Evolutionary conservation across 2,329 filamentous ascomycete species (phyloP), one percentile per base, ranked within the genome.

Genomic region (Exophiala calicioides): DNA sequence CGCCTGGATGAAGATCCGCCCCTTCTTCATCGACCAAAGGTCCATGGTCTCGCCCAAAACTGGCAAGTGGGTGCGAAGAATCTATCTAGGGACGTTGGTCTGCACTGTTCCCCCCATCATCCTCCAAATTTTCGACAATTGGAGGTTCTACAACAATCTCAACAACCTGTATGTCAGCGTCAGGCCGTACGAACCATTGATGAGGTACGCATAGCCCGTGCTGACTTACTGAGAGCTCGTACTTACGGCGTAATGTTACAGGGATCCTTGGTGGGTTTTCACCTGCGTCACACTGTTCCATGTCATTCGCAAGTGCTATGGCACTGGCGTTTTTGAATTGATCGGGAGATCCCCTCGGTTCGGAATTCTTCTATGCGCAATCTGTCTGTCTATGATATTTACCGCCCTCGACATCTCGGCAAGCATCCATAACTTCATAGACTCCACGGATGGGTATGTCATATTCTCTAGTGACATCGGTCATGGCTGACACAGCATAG

Each of bases 261-360:
- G 75, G 7, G 82, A 85, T 53, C 82, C 82, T 0, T 85, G 82
- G 82, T 85, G 82, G 82, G 75, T 85, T 13, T 81, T 82, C 54
- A 82, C 81, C 0, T 77, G 75, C 1, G 57, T 74, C 50, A 78
- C 72, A 16, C 68, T 86, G 3, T 78, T 84, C 61, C 83, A 75
- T 68, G 80, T 81, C 34, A 83, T 60, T 27, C 49, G 50, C 13
- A 56, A 53, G 24, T 58, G 50, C 19, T 85, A 85, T 61, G 76
- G 79, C 32, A 79, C 84, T 51, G 72, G 72, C 1, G 65, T 80
- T 31, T 58, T 73, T 36, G 78, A 83, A 47, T 71, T 85, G 13
- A 69, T 84, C 42, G 69, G 71, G 4, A 73, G 81, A 4, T 82
- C 79, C 2, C 82, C 82, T 1, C 79, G 82, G 2, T 85, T 86